Conservation (phyloP, 1,284 basidiomycete genomes). For the Xerocomus minutiporus region DNA sequence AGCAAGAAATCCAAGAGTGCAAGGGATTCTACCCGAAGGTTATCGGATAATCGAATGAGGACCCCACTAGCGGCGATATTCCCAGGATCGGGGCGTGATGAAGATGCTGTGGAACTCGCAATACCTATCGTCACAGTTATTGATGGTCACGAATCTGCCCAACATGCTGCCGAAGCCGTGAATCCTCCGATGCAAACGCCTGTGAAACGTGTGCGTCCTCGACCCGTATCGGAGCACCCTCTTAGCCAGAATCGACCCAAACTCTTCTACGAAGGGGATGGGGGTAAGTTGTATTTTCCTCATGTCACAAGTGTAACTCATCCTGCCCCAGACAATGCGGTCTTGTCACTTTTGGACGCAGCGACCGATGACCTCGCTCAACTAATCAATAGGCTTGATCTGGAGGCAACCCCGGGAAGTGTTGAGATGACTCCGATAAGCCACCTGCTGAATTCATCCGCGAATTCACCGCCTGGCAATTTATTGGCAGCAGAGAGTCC, state of each 20-base stretch:
- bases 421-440: slow-evolving; percentile 44
- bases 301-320: slow-evolving; percentile 5
- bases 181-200: slow-evolving; percentile 40
- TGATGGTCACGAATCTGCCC: slow-evolving; percentile 42
- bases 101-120: slow-evolving; percentile 1
- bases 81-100: slow-evolving; percentile 32
- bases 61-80: slow-evolving; percentile 49
- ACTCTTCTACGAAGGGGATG: slow-evolving; percentile 51
- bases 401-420: slow-evolving; percentile 65
- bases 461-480: background rate
- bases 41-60: slow-evolving; percentile 43
- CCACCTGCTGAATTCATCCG: slow-evolving; percentile 4
- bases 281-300: slow-evolving; percentile 28
- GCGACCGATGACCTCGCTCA: slow-evolving; percentile 74
- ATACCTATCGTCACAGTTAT: slow-evolving; percentile 8
- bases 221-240: slow-evolving; percentile 66
- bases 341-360: slow-evolving; percentile 65
- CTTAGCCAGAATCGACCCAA: slow-evolving; percentile 45
- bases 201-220: slow-evolving; percentile 44
- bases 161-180: slow-evolving; percentile 20
- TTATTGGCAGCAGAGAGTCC: slow-evolving; percentile 37
- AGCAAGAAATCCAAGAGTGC: slow-evolving; percentile 30
- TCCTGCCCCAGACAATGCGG: slow-evolving; percentile 39
- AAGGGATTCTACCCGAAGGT: slow-evolving; percentile 22
- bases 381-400: slow-evolving; percentile 67